Base-by-base conservation (phyloP, 768 basidiomycete genomes). In the Russula griseocarnosa region DNA sequence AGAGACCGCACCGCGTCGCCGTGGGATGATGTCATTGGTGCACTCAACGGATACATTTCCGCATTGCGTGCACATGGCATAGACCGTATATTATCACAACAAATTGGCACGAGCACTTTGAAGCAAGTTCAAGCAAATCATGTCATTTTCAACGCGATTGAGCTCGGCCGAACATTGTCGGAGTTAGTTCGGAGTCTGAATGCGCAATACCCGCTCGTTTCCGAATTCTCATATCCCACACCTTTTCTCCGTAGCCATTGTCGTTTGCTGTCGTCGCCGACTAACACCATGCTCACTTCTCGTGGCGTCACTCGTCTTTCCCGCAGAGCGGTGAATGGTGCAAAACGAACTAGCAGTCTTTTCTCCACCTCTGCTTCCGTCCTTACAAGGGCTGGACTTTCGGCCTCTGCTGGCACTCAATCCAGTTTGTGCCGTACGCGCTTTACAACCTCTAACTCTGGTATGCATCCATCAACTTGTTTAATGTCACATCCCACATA, bases 261-360 rank as follows among this genome's bases (percentile, higher is more conserved):
- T 62, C 20, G 53, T 69, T 40, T 18, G 53, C 68, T 67, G 36
- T 67, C 63, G 55, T 74, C 74, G 71, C 74, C 70, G 67, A 72
- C 69, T 72, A 71, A 67, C 77, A 81, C 80, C 79, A 93, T 93
- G 91, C 83, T 92, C 81, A 90, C 88, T 78, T 81, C 89, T 71
- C 89, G 91, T 77, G 88, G 89, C 79, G 84, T 92, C 77, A 83
- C 89, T 76, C 91, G 92, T 78, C 81, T 94, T 77, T 89, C 92
- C 66, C 88, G 85, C 82, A 86, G 90, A 80, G 88, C 88, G 71
- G 81, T 85, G 74, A 86, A 85, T 75, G 84, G 79, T 75, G 83
- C 86, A 71, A 88, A 84, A 78, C 86, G 84, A 78, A 83, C 87
- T n/a, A 84, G 79, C 76, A 86, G 89, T 74, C 87, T 91, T 79